Evolutionary conservation across 164 flowering plant genomes (phyloP).

Genomic region (Magnolia kwangsiensis): DNA sequence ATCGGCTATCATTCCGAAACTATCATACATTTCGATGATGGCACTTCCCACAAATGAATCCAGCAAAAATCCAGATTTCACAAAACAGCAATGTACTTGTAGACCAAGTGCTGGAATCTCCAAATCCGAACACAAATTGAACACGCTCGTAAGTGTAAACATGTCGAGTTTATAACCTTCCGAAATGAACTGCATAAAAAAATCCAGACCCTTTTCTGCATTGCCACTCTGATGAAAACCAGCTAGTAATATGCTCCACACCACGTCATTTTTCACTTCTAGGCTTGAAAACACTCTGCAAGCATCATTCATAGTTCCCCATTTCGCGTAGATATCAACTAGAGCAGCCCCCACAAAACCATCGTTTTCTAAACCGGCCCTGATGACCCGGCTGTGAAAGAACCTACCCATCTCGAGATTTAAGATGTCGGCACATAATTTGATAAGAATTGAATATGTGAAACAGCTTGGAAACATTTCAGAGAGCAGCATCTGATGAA

Average conservation of each 20-base stretch:
- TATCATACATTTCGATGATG: conserved; percentile 22
- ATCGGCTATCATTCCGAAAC: conserved; percentile 13
- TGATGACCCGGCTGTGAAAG: conserved; percentile 6
- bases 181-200: conserved; percentile 2
- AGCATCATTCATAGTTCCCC: conserved; percentile 31
- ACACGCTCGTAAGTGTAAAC: conserved; percentile 16
- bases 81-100: conserved; percentile 27
- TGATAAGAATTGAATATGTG: conserved; percentile 19
- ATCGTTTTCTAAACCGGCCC: conserved; percentile 4
- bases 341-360: conserved; percentile 30
- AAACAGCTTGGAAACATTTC: conserved; percentile 11
- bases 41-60: conserved; percentile 13
- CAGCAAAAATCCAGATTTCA: conserved; percentile 18
- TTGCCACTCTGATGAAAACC: conserved; percentile 19
- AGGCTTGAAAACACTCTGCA: conserved; percentile 11
- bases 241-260: conserved; percentile 23
- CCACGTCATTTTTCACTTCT: conserved; percentile 9
- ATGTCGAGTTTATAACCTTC: conserved; percentile 20
- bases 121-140: conserved; percentile 18
- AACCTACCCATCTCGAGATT: conserved; percentile 2
- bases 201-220: conserved; percentile 12
- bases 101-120: conserved; percentile 17
- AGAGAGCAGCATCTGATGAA: conserved; percentile 5
- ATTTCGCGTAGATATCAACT: conserved; percentile 45
- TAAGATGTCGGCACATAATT: conserved; percentile 5